A percentile compares a stretch with the other conserved stretches of the same genome.
Evolutionary conservation across 2,329 filamentous ascomycete genomes (phyloP).

Genomic region (Fusarium ambrosium): DNA sequence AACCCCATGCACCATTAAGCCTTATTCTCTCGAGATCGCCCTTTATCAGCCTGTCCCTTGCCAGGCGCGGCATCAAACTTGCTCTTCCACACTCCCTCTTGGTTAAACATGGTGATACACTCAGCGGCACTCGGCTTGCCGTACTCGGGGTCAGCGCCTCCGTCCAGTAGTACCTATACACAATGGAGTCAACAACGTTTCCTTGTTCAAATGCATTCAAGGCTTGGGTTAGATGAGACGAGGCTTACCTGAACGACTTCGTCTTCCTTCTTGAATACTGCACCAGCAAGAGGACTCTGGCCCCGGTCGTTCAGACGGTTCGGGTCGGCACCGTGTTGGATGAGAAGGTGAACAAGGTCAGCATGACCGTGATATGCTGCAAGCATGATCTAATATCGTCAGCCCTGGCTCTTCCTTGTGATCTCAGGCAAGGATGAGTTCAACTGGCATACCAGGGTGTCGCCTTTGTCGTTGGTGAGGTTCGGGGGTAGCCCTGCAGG

Average conservation of each 20-base stretch:
- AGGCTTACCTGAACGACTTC: slow-evolving; percentile 69
- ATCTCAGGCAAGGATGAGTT: not conserved
- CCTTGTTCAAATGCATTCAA: not conserved
- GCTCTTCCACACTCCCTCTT: slow-evolving; percentile 63
- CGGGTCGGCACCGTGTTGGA: slow-evolving; percentile 74
- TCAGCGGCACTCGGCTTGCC: slow-evolving; percentile 64
- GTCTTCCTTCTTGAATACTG: slow-evolving; percentile 79
- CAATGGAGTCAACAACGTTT: not conserved
- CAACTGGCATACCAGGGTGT: slow-evolving; percentile 71
- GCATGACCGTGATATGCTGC: slow-evolving; percentile 78
- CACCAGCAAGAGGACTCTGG: slow-evolving; percentile 78
- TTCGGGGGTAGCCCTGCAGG: slow-evolving; percentile 76
- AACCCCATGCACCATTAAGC: not conserved
- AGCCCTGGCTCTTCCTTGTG: not conserved
- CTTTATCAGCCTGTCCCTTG: slow-evolving; percentile 50
- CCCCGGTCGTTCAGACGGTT: slow-evolving; percentile 77
- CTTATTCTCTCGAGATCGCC: not conserved
- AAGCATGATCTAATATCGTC: slow-evolving; percentile 72
- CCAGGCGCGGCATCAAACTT: slow-evolving; percentile 65
- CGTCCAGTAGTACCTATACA: slow-evolving; percentile 60
- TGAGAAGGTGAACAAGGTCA: slow-evolving; percentile 70
- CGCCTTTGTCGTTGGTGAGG: slow-evolving; percentile 79
- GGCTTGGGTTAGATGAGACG: not conserved
- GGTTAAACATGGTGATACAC: slow-evolving; percentile 66
- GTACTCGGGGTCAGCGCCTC: slow-evolving; percentile 67